Conservation (phyloP, 306 rosid species). For the Quillaja saponaria region DNA sequence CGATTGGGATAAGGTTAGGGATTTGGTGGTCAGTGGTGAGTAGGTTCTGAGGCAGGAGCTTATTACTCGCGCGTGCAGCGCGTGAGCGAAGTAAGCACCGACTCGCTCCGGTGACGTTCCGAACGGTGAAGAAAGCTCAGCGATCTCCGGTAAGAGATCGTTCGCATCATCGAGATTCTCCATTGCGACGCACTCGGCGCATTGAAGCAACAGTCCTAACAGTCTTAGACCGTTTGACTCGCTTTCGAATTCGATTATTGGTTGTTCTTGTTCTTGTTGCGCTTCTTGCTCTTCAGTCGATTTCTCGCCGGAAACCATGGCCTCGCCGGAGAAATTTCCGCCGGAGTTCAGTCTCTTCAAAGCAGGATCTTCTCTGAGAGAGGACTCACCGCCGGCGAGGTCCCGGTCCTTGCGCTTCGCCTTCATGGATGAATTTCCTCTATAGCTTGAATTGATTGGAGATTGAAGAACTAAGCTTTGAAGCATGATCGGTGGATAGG, state of each 20-base stretch:
- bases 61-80: constrained; percentile 84
- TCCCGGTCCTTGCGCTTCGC: constrained; percentile 65
- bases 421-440: constrained; percentile 53
- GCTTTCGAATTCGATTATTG: constrained; percentile 17
- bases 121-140: constrained; percentile 83
- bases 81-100: constrained; percentile 89
- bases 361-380: constrained; percentile 24
- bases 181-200: constrained; percentile 92
- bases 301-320: constrained; percentile 38
- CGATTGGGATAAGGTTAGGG: constrained; percentile 58
- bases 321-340: constrained; percentile 35
- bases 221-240: constrained; percentile 74
- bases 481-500: constrained; percentile 69
- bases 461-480: constrained; percentile 80
- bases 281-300: constrained; percentile 37
- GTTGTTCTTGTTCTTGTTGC: no score
- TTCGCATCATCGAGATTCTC: constrained; percentile 70
- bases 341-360: constrained; percentile 48
- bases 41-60: constrained; percentile 72
- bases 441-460: constrained; percentile 45
- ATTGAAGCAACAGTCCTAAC: constrained; percentile 78
- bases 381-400: constrained; percentile 25
- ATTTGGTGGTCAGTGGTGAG: constrained; percentile 56
- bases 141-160: constrained; percentile 83
- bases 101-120: constrained; percentile 88